phyloP scores from a whole-genome alignment of 306 rosid genomes.

The Quercus mongolica region DNA sequence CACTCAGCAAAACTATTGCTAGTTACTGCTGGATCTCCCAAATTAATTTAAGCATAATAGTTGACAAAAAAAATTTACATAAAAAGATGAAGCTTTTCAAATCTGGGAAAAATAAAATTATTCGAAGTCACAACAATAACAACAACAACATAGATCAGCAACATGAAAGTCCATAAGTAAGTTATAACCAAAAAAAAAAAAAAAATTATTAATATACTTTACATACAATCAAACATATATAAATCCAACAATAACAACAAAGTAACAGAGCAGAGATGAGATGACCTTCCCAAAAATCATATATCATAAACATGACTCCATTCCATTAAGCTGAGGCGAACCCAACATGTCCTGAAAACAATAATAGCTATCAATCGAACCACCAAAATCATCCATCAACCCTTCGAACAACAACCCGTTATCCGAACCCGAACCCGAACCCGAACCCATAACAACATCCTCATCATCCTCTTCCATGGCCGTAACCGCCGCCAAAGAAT shows the following conservation, averaged over 20 bases:
- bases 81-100: not conserved
- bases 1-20: not conserved
- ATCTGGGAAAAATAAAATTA: not conserved
- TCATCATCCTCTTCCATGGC: constrained; percentile 21
- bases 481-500: not conserved
- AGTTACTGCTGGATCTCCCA: too few relatives aligned
- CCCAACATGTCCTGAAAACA: constrained; percentile 35
- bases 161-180: not conserved
- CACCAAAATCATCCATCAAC: constrained; percentile 48
- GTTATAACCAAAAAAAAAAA: not conserved
- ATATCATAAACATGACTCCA: not conserved
- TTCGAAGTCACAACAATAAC: not conserved
- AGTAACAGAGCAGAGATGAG: not conserved
- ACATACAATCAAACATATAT: not conserved
- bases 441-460: not conserved
- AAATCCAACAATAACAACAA: not conserved
- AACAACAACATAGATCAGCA: not conserved
- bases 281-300: not conserved
- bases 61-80: too few relatives aligned
- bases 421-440: not conserved
- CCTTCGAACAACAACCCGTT: constrained; percentile 36
- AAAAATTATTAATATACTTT: not conserved
- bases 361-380: constrained; percentile 29
- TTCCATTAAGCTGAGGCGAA: constrained; percentile 3
- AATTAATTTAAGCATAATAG: too few relatives aligned